phyloP scores from a whole-genome alignment of 2,329 filamentous ascomycete genomes.

The Pseudogymnoascus sp. region DNA sequence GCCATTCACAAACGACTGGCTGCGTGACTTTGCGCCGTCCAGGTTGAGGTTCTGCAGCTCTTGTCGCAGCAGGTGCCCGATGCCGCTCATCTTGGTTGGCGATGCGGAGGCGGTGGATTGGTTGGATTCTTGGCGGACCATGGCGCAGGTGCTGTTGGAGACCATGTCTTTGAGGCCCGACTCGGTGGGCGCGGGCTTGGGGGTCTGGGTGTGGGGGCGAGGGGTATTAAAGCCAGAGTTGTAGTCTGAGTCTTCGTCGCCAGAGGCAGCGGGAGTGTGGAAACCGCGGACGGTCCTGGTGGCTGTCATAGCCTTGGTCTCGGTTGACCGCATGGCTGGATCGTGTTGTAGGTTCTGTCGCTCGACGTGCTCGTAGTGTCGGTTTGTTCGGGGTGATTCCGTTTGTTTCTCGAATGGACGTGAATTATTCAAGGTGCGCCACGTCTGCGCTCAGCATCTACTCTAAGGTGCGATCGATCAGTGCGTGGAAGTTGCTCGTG shows the following conservation, averaged over 20 bases:
- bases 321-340: constrained; percentile 1
- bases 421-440: constrained; percentile 28
- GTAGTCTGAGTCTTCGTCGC: constrained; percentile 48
- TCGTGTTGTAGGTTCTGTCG: background rate
- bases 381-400: background rate
- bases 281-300: constrained; percentile 28
- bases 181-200: constrained; percentile 28
- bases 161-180: constrained; percentile 32
- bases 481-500: constrained; percentile 28
- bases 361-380: background rate
- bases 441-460: constrained; percentile 29
- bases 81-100: constrained; percentile 56
- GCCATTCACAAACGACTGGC: constrained; percentile 50
- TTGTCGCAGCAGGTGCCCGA: constrained; percentile 74
- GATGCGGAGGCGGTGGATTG: constrained; percentile 29
- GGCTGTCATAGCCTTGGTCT: constrained; percentile 17
- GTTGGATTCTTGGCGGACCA: constrained; percentile 50
- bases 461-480: constrained; percentile 28
- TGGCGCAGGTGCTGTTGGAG: constrained; percentile 33
- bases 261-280: constrained; percentile 36
- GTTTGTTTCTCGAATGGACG: background rate
- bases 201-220: constrained; percentile 14
- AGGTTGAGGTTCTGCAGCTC: constrained; percentile 66
- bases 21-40: constrained; percentile 35
- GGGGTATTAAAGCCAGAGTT: constrained; percentile 33